Evolutionary conservation across 73 alveolate species (phyloP).

Genomic region (Breviolum minutum): DNA sequence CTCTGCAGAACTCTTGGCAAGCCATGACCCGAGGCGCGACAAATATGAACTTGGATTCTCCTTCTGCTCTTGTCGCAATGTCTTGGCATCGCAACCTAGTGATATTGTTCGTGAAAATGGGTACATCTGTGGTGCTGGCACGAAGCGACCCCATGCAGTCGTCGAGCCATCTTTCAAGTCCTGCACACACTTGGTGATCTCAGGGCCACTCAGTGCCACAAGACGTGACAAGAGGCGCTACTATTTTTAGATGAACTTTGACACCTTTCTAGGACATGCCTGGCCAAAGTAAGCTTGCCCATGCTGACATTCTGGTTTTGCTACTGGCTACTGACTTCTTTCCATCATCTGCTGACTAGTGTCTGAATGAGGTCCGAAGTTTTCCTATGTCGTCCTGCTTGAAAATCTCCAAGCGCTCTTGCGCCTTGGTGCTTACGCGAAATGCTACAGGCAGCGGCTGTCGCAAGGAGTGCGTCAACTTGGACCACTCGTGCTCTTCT

Average conservation of each 20-base stretch:
- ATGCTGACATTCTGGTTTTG: too few relatives aligned
- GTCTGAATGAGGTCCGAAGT: neutral
- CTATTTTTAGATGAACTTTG: neutral
- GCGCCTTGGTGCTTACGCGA: constrained; percentile 1
- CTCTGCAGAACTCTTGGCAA: constrained; percentile 20
- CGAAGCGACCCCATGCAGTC: constrained; percentile 82
- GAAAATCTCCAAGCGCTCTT: neutral
- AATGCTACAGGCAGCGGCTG: constrained; percentile 87
- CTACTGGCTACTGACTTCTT: neutral
- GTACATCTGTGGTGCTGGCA: constrained; percentile 64
- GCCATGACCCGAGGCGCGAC: constrained; percentile 63
- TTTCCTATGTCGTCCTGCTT: neutral
- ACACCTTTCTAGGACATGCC: too few relatives aligned
- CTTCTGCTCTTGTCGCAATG: constrained; percentile 55
- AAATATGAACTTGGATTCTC: constrained; percentile 34
- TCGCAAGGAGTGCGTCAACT: constrained; percentile 58
- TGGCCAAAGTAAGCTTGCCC: too few relatives aligned
- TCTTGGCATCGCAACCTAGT: constrained; percentile 82
- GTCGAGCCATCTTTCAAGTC: constrained; percentile 72
- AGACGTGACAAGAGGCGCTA: too few relatives aligned
- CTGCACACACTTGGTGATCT: neutral
- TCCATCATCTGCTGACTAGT: neutral
- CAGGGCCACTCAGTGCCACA: neutral
- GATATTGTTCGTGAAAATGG: constrained; percentile 50
- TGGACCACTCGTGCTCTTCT: constrained; percentile 42